Evolutionary conservation across 106 monocot species (phyloP).

Genomic region (Phalaenopsis aphrodite): DNA sequence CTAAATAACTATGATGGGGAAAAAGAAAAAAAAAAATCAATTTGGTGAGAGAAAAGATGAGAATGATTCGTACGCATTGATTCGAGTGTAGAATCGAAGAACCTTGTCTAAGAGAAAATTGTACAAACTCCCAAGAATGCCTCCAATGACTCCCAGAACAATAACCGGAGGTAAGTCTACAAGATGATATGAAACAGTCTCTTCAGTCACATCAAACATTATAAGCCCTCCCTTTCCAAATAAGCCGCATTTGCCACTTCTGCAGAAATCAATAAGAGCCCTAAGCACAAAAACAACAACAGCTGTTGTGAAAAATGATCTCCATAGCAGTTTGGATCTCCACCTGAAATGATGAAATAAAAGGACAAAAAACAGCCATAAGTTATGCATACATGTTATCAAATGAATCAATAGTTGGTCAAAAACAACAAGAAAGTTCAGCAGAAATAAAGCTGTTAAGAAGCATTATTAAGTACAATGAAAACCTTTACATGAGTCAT

Average conservation of each 20-base stretch:
- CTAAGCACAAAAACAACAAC: constrained; percentile 65
- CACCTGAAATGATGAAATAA: constrained; percentile 35
- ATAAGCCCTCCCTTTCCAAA: constrained; percentile 86
- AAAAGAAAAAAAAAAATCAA: neutral
- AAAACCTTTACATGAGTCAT: neutral
- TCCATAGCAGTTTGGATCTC: constrained; percentile 74
- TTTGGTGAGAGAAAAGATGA: constrained; percentile 6
- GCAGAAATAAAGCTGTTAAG: neutral
- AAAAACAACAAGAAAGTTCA: neutral
- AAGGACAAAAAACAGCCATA: neutral
- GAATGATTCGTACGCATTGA: constrained; percentile 47
- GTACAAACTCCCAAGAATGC: constrained; percentile 70
- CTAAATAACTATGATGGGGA: neutral
- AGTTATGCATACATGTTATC: neutral
- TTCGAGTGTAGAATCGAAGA: constrained; percentile 50
- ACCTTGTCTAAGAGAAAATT: constrained; percentile 59
- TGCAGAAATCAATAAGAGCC: constrained; percentile 65
- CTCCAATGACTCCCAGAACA: constrained; percentile 62
- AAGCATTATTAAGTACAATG: neutral
- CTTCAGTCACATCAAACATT: constrained; percentile 77
- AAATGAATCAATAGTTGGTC: neutral
- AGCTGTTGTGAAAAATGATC: constrained; percentile 83
- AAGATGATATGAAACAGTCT: constrained; percentile 39
- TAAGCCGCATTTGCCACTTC: constrained; percentile 66
- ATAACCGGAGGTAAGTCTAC: constrained; percentile 60